Conservation (phyloP, 2,329 filamentous ascomycete species). For the Claviceps sp. region DNA sequence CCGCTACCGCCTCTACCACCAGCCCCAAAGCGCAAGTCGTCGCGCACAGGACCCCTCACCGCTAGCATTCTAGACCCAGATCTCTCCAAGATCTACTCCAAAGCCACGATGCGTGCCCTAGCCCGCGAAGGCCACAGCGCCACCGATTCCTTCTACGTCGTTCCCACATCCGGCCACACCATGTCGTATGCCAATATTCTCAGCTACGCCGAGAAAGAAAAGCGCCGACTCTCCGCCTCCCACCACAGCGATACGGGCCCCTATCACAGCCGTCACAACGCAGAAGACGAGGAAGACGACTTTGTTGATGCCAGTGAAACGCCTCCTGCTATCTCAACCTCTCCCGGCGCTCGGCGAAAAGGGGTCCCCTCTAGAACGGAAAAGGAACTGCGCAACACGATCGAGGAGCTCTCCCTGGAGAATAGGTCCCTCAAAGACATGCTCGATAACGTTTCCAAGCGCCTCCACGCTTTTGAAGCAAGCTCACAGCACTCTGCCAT, state of each 20-base stretch:
- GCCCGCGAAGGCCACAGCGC: constrained; percentile 52
- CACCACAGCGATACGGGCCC: constrained; percentile 32
- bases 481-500: constrained; percentile 79
- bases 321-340: constrained; percentile 24
- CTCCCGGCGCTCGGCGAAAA: constrained; percentile 27
- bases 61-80: constrained; percentile 47
- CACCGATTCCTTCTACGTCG: constrained; percentile 82
- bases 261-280: constrained; percentile 5
- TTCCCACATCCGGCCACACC: constrained; percentile 81
- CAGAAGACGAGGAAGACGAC: constrained; percentile 62
- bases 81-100: constrained; percentile 70
- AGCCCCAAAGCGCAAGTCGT: constrained; percentile 15
- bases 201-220: constrained; percentile 54
- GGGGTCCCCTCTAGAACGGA: constrained; percentile 27
- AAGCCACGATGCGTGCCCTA: constrained; percentile 69
- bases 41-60: constrained; percentile 10
- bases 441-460: constrained; percentile 72
- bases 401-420: constrained; percentile 81
- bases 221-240: constrained; percentile 42
- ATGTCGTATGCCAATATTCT: constrained; percentile 88
- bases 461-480: constrained; percentile 86
- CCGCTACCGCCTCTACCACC: not conserved
- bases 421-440: constrained; percentile 77
- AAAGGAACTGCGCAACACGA: constrained; percentile 46
- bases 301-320: constrained; percentile 81